Evolutionary conservation across 176 grass and related monocot genomes (phyloP).

Genomic region (Metroxylon sagu): DNA sequence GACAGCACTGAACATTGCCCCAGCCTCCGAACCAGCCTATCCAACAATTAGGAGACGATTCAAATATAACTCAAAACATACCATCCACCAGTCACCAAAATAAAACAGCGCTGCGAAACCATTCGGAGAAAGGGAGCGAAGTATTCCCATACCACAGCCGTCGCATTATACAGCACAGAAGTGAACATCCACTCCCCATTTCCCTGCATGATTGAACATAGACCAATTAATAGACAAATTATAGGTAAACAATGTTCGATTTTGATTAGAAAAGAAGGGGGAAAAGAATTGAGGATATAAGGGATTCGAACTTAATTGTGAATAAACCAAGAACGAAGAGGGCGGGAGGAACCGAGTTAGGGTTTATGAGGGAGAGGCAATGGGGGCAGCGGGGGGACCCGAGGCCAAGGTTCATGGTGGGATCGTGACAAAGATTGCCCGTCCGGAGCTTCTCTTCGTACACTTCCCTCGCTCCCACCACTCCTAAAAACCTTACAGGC

Average conservation of each 20-base stretch:
- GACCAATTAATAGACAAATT: background rate
- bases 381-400: conserved; percentile 73
- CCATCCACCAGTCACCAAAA: no score
- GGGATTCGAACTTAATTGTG: no score
- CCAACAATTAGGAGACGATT: background rate
- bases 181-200: conserved; percentile 66
- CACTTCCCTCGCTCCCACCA: conserved; percentile 85
- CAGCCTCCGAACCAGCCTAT: conserved; percentile 67
- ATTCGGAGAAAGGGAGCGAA: background rate
- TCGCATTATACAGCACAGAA: conserved; percentile 62
- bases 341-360: conserved; percentile 24
- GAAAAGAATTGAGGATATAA: no score
- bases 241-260: no score
- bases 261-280: no score
- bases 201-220: conserved; percentile 21
- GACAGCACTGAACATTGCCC: conserved; percentile 73
- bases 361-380: conserved; percentile 83
- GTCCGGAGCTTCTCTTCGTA: conserved; percentile 95
- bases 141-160: conserved; percentile 54
- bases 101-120: no score
- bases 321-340: no score
- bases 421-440: conserved; percentile 70
- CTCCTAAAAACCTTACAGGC: no score
- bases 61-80: background rate
- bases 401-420: conserved; percentile 78